Evolutionary conservation across 1,139 yeast genomes (phyloP).

Genomic region (Eremothecium gossypii): DNA sequence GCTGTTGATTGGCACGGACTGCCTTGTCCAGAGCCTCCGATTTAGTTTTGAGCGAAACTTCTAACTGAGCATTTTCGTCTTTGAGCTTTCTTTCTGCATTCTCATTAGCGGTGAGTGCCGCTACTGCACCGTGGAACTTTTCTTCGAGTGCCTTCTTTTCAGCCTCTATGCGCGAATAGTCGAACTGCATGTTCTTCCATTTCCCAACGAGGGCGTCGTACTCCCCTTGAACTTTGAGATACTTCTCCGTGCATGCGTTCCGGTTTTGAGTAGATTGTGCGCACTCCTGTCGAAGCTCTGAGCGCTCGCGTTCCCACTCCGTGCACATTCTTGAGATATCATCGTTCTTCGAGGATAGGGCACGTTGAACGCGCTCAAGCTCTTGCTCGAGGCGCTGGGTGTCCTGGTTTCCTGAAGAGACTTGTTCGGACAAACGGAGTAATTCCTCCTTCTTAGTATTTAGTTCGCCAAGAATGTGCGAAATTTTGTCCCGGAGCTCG

Average conservation of each 20-base stretch:
- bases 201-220: constrained; percentile 1
- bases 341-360: constrained; percentile 1
- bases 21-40: constrained; percentile 10
- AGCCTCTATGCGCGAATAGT: constrained; percentile 11
- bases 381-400: constrained; percentile 1
- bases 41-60: constrained; percentile 7
- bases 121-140: constrained; percentile 10
- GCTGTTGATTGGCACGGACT: constrained; percentile 12
- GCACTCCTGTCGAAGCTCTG: not conserved
- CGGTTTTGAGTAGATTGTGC: not conserved
- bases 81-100: constrained; percentile 9
- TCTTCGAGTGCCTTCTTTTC: constrained; percentile 12
- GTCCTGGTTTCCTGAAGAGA: not conserved
- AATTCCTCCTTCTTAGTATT: constrained; percentile 1
- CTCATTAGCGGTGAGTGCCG: constrained; percentile 9
- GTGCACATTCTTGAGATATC: not conserved
- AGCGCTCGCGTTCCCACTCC: constrained; percentile 1
- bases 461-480: not conserved
- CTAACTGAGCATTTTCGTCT: constrained; percentile 7
- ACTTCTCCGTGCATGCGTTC: not conserved
- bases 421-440: not conserved
- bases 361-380: not conserved
- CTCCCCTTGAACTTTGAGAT: not conserved
- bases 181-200: constrained; percentile 9
- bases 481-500: not conserved